Conservation (phyloP, 2,329 filamentous ascomycete species). For the Fusarium nematophilum region DNA sequence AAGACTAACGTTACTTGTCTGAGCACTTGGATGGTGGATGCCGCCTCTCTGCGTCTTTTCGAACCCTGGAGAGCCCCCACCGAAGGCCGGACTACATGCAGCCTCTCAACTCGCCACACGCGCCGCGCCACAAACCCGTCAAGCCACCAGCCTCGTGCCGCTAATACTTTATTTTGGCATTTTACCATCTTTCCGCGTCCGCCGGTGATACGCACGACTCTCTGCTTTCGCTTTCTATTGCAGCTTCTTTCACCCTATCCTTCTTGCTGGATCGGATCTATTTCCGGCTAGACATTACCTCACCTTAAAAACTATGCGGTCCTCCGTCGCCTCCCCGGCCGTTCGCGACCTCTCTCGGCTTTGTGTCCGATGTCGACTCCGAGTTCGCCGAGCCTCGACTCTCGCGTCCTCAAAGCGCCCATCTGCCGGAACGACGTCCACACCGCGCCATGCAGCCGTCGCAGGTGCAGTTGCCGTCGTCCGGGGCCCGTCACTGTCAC, state of each 20-base stretch:
- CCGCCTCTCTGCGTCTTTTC: too few relatives aligned
- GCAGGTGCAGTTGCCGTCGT: not conserved
- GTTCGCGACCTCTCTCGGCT: slow-evolving; percentile 46
- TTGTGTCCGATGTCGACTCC: slow-evolving; percentile 50
- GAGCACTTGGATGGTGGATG: too few relatives aligned
- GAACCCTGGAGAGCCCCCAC: too few relatives aligned
- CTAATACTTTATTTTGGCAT: slow-evolving; percentile 35
- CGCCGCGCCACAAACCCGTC: not conserved
- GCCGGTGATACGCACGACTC: slow-evolving; percentile 3
- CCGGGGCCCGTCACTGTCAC: slow-evolving; percentile 1
- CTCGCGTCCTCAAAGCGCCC: slow-evolving; percentile 32
- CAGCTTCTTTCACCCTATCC: not conserved
- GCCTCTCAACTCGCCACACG: slow-evolving; percentile 6
- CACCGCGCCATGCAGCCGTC: slow-evolving; percentile 10
- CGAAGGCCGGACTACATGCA: too few relatives aligned
- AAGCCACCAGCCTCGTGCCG: not conserved
- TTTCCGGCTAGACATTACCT: not conserved
- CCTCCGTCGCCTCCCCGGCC: slow-evolving; percentile 36
- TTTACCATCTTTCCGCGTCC: not conserved
- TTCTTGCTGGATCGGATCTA: not conserved
- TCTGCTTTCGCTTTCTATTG: not conserved
- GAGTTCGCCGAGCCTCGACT: slow-evolving; percentile 42
- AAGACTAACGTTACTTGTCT: too few relatives aligned
- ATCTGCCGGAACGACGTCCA: slow-evolving; percentile 14
- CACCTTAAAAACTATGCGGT: slow-evolving; percentile 40